Conservation (phyloP, 2,329 filamentous ascomycete species). For the Aspergillus cejpii region DNA sequence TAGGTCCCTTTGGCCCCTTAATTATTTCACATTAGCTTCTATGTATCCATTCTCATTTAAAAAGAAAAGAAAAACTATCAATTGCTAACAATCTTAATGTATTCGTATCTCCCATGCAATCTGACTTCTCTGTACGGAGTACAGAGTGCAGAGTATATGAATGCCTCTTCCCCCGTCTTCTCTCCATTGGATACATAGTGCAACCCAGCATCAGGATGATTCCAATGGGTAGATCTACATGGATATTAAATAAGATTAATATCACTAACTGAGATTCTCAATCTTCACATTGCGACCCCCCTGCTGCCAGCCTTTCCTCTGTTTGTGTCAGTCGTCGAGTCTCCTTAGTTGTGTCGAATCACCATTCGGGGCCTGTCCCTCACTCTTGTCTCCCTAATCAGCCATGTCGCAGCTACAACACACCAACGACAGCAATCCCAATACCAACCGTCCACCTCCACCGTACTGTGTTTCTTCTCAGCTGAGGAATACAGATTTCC, state of each 20-base stretch:
- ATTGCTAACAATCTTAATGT: no score
- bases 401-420: conserved; percentile 34
- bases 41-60: no score
- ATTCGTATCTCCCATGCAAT: no score
- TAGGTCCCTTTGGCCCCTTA: no score
- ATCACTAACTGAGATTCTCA: conserved; percentile 3
- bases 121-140: not conserved
- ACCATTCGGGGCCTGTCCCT: conserved; percentile 9
- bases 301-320: conserved; percentile 8
- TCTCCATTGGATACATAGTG: not conserved
- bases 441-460: conserved; percentile 13
- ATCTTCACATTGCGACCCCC: conserved; percentile 3
- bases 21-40: no score
- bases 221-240: not conserved
- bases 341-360: conserved; percentile 13
- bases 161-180: not conserved
- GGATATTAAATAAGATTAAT: not conserved
- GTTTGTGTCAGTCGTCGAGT: conserved; percentile 11
- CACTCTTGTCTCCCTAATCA: conserved; percentile 16
- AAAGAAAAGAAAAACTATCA: no score
- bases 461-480: conserved; percentile 3
- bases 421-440: conserved; percentile 22
- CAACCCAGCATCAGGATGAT: no score
- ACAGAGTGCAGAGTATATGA: no score
- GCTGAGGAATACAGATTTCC: conserved; percentile 7